Evolutionary conservation across 2,329 filamentous ascomycete species (phyloP), one percentile per base, ranked within the genome.

Genomic region (Conoideocrella luteorostrata): DNA sequence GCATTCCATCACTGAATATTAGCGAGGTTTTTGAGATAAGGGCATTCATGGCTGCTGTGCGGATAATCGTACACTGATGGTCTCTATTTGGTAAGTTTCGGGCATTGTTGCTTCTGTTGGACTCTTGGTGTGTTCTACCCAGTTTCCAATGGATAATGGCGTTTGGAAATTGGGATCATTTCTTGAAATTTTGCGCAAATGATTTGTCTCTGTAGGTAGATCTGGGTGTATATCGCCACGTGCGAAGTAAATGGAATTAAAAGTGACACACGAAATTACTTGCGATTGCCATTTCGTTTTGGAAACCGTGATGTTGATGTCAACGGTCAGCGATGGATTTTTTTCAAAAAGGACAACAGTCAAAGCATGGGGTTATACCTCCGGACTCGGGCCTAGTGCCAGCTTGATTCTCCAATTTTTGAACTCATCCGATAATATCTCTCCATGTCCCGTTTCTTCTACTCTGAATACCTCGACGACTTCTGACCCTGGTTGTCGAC

Each of bases 401-500:
- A 78, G 59, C 56, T 78, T 78, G 50, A 78, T 80, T 40, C 77
- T 69, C 85, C 88, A 95, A 49, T 82, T 76, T 55, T 86, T 75
- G 58, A 95, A 95, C 12, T 86, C 78, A 18, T 82, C 75, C 3
- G 84, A 86, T 32, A 95, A 67, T 39, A 95, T 88, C 20, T 77
- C 72, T 1, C 88, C 88, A 50, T 86, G 80, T 0, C 88, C 88
- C 2, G 77, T 78, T 50, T 88, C 84, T 53, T 87, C 79, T 4
- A 89, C 67, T 56, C 77, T 81, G 63, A 78, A 84, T 1, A 95
- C 76, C 53, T 93, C 85, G 47, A 97, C 85, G 5, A 67, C 63
- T 2, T 77, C 70, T 1, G 77, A 76, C 30, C 77, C 77, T 42
- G 84, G 77, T 43, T 64, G 69, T 46, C 88, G 77, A 39, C 78